phyloP scores from a whole-genome alignment of 169 alveolate species.

The Cryptosporidium sp. region DNA sequence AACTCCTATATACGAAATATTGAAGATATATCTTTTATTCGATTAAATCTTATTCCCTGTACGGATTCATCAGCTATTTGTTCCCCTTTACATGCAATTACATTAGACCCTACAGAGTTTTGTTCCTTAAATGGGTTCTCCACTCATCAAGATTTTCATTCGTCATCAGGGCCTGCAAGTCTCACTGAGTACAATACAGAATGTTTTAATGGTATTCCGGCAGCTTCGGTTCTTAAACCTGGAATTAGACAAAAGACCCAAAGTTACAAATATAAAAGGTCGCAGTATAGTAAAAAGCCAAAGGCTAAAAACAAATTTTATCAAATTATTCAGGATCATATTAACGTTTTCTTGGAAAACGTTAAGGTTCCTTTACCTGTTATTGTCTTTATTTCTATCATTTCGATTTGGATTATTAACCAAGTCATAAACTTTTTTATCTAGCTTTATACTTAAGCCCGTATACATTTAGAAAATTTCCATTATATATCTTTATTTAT shows the following conservation, averaged over 20 bases:
- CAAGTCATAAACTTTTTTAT: not conserved
- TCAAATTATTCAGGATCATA: slow-evolving; percentile 1
- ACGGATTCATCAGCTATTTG: slow-evolving; percentile 50
- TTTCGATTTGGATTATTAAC: slow-evolving; percentile 20
- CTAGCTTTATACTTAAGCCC: not conserved
- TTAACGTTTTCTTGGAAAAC: not conserved
- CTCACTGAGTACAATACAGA: slow-evolving; percentile 22
- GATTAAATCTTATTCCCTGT: slow-evolving; percentile 46
- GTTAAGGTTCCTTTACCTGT: slow-evolving; percentile 47
- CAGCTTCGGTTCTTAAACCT: slow-evolving; percentile 43
- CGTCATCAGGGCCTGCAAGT: not conserved
- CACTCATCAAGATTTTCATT: not conserved
- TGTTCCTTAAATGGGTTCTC: slow-evolving; percentile 54
- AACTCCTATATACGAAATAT: slow-evolving; percentile 37
- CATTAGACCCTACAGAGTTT: slow-evolving; percentile 52
- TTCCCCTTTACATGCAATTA: slow-evolving; percentile 50
- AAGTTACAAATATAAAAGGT: slow-evolving; percentile 8
- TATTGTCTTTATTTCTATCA: slow-evolving; percentile 20
- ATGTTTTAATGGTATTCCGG: slow-evolving; percentile 46
- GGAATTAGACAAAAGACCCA: slow-evolving; percentile 32
- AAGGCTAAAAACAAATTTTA: not conserved
- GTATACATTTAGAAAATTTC: not conserved
- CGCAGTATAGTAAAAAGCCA: not conserved
- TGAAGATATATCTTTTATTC: slow-evolving; percentile 26
- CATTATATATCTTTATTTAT: not conserved